phyloP scores from a whole-genome alignment of 192 early-diverging fungal species.

The Coemansia sp. region DNA sequence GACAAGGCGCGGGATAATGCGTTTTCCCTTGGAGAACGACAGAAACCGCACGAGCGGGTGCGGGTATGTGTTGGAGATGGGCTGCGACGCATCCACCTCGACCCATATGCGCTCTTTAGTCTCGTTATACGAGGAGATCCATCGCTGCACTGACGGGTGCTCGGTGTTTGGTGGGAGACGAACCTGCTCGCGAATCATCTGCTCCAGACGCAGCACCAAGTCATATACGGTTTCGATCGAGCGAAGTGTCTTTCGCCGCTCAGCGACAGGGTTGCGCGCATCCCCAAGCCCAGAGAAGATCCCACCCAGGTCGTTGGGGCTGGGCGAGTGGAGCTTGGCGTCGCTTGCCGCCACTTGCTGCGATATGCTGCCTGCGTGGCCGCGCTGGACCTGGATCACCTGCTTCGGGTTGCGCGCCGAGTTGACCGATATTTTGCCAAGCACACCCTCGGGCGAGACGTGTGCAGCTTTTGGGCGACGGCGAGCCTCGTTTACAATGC shows the following conservation, averaged over 20 bases:
- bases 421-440: constrained; percentile 90
- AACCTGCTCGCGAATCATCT: constrained; percentile 71
- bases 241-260: constrained; percentile 59
- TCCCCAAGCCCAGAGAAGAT: constrained; percentile 33
- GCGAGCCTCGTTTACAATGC: constrained; percentile 91
- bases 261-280: constrained; percentile 57
- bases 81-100: constrained; percentile 45
- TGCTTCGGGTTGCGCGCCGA: constrained; percentile 90
- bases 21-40: constrained; percentile 85
- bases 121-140: constrained; percentile 32
- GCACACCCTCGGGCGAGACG: constrained; percentile 89
- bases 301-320: constrained; percentile 32
- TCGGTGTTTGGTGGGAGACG: constrained; percentile 33
- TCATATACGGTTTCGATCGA: constrained; percentile 80
- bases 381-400: constrained; percentile 67
- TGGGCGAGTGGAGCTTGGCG: constrained; percentile 25
- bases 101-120: constrained; percentile 40
- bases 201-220: constrained; percentile 78
- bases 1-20: constrained; percentile 79
- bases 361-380: constrained; percentile 38
- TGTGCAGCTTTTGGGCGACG: constrained; percentile 78
- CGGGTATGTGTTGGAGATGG: constrained; percentile 57
- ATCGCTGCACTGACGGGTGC: constrained; percentile 31
- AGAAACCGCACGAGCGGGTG: constrained; percentile 89
- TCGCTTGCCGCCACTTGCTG: constrained; percentile 16